Conservation (phyloP, 1,139 yeast species). For the Suzukiozyma palmioleophila region DNA sequence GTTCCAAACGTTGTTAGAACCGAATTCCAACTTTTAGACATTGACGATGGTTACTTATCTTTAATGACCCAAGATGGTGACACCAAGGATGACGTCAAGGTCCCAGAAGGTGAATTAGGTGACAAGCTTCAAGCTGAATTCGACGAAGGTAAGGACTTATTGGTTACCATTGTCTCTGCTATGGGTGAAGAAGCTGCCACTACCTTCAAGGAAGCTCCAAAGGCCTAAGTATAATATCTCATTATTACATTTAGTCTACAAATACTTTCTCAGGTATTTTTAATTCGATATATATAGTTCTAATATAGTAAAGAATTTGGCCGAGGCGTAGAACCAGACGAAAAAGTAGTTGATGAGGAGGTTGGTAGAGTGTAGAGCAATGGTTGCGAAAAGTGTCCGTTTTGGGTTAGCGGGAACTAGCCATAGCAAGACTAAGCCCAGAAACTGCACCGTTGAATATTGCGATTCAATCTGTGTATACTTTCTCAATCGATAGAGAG, state of each 20-base stretch:
- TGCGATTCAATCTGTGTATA: no score
- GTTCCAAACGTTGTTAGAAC: slow-evolving; percentile 96
- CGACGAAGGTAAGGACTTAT: slow-evolving; percentile 96
- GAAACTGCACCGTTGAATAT: no score
- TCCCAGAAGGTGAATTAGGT: slow-evolving; percentile 98
- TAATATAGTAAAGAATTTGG: slow-evolving; percentile 1
- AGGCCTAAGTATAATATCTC: slow-evolving; percentile 22
- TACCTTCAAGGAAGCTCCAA: slow-evolving; percentile 97
- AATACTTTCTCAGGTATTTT: not conserved
- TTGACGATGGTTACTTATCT: slow-evolving; percentile 96
- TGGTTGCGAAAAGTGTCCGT: no score
- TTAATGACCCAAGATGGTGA: slow-evolving; percentile 97
- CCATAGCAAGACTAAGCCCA: no score
- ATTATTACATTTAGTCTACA: not conserved
- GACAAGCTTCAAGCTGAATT: slow-evolving; percentile 85
- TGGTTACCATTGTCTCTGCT: slow-evolving; percentile 93
- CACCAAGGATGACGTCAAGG: slow-evolving; percentile 98
- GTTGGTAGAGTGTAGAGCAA: no score
- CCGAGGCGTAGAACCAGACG: not conserved
- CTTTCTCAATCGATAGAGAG: no score
- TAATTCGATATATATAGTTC: slow-evolving; percentile 1
- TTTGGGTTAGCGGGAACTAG: no score
- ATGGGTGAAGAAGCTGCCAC: slow-evolving; percentile 99
- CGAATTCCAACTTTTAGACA: slow-evolving; percentile 95
- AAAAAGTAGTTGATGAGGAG: no score